Evolutionary conservation across 1,139 yeast species (phyloP).

Genomic region (Kurtzmaniella quercitrusa): DNA sequence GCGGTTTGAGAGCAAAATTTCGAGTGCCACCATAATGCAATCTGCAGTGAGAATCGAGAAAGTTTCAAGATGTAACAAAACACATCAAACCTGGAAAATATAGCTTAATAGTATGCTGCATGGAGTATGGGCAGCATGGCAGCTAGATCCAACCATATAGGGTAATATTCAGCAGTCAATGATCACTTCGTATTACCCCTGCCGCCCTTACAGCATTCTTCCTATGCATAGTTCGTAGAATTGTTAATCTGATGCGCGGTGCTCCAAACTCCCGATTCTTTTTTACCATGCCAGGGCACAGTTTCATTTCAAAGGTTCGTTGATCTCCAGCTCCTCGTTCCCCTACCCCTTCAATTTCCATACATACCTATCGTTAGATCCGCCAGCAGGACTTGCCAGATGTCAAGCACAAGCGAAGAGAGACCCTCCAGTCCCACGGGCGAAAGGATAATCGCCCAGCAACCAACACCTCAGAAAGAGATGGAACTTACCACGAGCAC

Average conservation of each 20-base stretch:
- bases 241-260: background rate
- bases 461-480: conserved; percentile 7
- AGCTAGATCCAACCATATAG: no score
- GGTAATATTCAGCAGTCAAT: no score
- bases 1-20: background rate
- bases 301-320: background rate
- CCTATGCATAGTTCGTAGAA: background rate
- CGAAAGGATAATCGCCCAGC: background rate
- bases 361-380: background rate
- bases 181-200: background rate
- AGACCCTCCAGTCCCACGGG: background rate
- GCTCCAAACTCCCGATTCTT: background rate
- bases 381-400: background rate
- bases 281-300: background rate
- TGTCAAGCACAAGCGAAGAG: background rate
- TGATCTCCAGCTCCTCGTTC: background rate
- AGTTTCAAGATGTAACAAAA: no score
- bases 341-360: background rate
- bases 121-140: no score
- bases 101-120: no score
- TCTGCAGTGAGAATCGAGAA: background rate
- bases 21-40: background rate
- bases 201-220: background rate
- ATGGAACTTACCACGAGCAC: conserved; percentile 4
- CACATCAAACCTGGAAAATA: no score